Percentiles rank a stretch among this genome's conserved stretches.
Evolutionary conservation across 2,329 filamentous ascomycete genomes (phyloP).

Genomic region (Alternaria atra): DNA sequence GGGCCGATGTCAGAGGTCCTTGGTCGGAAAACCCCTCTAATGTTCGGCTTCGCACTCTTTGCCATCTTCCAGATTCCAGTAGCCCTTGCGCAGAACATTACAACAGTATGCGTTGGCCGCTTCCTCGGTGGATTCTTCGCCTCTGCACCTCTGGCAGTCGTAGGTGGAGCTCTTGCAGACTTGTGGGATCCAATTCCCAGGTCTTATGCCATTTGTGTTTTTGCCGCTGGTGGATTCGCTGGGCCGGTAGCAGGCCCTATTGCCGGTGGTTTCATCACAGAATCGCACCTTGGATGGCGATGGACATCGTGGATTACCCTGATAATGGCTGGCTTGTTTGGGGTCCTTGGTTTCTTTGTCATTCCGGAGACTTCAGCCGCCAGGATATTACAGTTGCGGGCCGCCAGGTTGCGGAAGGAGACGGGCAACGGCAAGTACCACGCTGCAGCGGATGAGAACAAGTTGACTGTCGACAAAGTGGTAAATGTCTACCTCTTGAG

Average conservation of each 20-base stretch:
- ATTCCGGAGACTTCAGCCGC: slow-evolving; percentile 45
- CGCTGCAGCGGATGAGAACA: slow-evolving; percentile 62
- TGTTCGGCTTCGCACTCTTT: slow-evolving; percentile 47
- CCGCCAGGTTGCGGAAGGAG: slow-evolving; percentile 42
- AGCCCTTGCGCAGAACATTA: slow-evolving; percentile 57
- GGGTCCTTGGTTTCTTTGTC: slow-evolving; percentile 32
- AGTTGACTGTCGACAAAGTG: slow-evolving; percentile 69
- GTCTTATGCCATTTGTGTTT: slow-evolving; percentile 49
- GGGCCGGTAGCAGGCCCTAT: slow-evolving; percentile 60
- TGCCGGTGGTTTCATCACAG: slow-evolving; percentile 47
- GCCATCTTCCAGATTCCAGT: slow-evolving; percentile 53
- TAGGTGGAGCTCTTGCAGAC: slow-evolving; percentile 48
- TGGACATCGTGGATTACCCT: slow-evolving; percentile 52
- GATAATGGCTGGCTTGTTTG: slow-evolving; percentile 45
- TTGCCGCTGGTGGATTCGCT: slow-evolving; percentile 48
- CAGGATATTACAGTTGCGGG: slow-evolving; percentile 42
- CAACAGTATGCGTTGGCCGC: slow-evolving; percentile 61
- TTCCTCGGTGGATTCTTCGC: slow-evolving; percentile 64
- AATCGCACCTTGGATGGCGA: slow-evolving; percentile 47
- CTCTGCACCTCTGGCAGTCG: slow-evolving; percentile 51
- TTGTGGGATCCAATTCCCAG: slow-evolving; percentile 49
- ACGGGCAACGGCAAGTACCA: slow-evolving; percentile 50
- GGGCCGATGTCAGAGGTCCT: slow-evolving; percentile 64
- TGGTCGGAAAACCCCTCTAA: slow-evolving; percentile 52
- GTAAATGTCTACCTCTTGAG: slow-evolving; percentile 72